Evolutionary conservation across 208 protist genomes (phyloP), one percentile per base, ranked within the genome.

Genomic region (Trypanosoma rangeli): DNA sequence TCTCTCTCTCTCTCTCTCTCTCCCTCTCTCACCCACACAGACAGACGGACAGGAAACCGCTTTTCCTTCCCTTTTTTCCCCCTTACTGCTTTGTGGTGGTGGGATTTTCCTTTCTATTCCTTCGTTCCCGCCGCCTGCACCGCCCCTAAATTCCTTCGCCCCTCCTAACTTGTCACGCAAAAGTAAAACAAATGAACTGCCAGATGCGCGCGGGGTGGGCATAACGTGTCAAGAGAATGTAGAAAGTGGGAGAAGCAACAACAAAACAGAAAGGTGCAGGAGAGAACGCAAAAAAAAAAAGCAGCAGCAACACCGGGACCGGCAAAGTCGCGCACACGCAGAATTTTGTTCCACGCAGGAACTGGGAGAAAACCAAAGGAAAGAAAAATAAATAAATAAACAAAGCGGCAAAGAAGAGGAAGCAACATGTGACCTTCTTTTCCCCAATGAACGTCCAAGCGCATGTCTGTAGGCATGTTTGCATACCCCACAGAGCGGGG

Each of bases 361-460:
- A 26, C 16, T 7, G 9, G n/a, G 49, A 53, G 54, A 73, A 22
- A 73, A 50, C 56, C 70, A 61, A 73, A 67, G 52, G 55, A 65
- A 42, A 71, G 16, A 53, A 53, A 53, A 53, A 24, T 9, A 26
- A 53, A 53, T 15, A 24, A 53, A 53, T 53, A 1, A 53, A 53
- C 16, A 53, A 26, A 53, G n/a, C 16, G 22, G n/a, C 16, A 53
- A 53, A n/a, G 22, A 53, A 26, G 49, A 53, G 22, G 22, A 53
- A 18, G 22, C 49, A 3, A 53, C 33, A 7, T 37, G 33, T 37
- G 16, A 18, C 18, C n/a, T 9, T 2, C 31, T 8, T 35, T 37
- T 58, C 1, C 1, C n/a, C 16, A 58, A 20, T 31, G 3, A 1
- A 5, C 54, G 29, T 24, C n/a, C 9, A 26, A 12, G 22, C 49